phyloP scores from a whole-genome alignment of 1,284 basidiomycete species.

The Violaceomyces palustris region DNA sequence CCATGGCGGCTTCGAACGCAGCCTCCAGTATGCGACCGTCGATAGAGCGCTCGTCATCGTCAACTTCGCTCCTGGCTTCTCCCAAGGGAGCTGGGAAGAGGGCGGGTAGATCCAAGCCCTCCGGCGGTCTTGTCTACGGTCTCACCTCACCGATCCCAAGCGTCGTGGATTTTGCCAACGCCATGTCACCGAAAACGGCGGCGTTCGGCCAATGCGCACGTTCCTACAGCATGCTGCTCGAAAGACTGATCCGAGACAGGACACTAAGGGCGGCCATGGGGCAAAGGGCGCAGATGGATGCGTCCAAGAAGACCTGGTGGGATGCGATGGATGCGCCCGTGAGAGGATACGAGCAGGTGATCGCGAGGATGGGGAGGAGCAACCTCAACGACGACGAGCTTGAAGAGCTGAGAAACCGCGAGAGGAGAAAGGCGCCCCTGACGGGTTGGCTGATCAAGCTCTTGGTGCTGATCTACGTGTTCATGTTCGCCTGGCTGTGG shows the following conservation, averaged over 20 bases:
- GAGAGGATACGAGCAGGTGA: slow-evolving; percentile 57
- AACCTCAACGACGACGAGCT: slow-evolving; percentile 45
- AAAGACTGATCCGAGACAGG: slow-evolving; percentile 51
- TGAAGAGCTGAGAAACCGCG: slow-evolving; percentile 37
- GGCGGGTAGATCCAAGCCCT: too few relatives aligned
- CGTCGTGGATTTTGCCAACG: slow-evolving; percentile 45
- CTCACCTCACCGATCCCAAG: slow-evolving; percentile 27
- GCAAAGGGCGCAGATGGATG: slow-evolving; percentile 53
- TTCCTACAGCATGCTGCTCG: slow-evolving; percentile 56
- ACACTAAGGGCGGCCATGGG: slow-evolving; percentile 55
- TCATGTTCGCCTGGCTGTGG: slow-evolving; percentile 20
- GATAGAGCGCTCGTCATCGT: background rate
- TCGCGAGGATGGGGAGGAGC: slow-evolving; percentile 14
- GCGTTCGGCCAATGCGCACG: slow-evolving; percentile 53
- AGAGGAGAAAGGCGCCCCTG: slow-evolving; percentile 33
- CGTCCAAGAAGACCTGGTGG: slow-evolving; percentile 57
- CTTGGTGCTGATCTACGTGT: slow-evolving; percentile 31
- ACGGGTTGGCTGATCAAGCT: slow-evolving; percentile 37
- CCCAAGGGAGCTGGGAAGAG: too few relatives aligned
- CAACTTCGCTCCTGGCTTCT: background rate
- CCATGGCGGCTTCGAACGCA: slow-evolving; percentile 8
- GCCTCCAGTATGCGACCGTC: slow-evolving; percentile 6
- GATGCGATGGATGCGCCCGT: slow-evolving; percentile 60
- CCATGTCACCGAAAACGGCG: slow-evolving; percentile 46
- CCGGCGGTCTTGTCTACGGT: too few relatives aligned